Conservation (phyloP, 257 asterid genomes). For the Solanum raphanifolium region DNA sequence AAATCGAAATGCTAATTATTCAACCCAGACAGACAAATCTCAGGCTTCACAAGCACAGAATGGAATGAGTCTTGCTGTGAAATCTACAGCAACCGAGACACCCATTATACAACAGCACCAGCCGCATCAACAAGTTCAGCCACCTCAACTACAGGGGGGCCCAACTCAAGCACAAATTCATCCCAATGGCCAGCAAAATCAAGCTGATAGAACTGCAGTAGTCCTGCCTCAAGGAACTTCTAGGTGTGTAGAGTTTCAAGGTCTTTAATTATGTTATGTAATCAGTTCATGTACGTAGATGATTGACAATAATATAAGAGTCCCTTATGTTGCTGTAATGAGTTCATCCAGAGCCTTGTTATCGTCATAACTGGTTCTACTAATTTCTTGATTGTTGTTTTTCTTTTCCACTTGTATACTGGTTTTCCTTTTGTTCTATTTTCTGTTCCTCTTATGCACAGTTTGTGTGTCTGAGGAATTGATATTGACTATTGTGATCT, state of each 20-base stretch:
- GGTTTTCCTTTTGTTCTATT: slow-evolving; percentile 8
- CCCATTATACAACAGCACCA: slow-evolving; percentile 25
- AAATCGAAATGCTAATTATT: slow-evolving; percentile 44
- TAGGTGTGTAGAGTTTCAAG: slow-evolving; percentile 91
- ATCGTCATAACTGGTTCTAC: slow-evolving; percentile 24
- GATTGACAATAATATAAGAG: slow-evolving; percentile 30
- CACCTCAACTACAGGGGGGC: slow-evolving; percentile 44
- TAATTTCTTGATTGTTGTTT: slow-evolving; percentile 12
- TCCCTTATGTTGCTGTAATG: slow-evolving; percentile 45
- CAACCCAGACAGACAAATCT: slow-evolving; percentile 41
- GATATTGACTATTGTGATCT: neutral
- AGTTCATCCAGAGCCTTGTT: slow-evolving; percentile 6
- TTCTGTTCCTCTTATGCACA: neutral
- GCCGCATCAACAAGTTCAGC: slow-evolving; percentile 26
- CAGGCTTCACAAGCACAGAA: slow-evolving; percentile 27
- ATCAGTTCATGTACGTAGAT: slow-evolving; percentile 42
- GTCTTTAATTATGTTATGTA: slow-evolving; percentile 63
- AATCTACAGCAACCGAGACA: slow-evolving; percentile 30
- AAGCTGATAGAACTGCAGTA: slow-evolving; percentile 48
- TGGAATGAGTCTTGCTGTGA: slow-evolving; percentile 36
- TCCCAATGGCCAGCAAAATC: slow-evolving; percentile 58
- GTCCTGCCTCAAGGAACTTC: slow-evolving; percentile 94
- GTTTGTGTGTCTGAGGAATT: neutral
- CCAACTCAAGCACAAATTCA: slow-evolving; percentile 50
- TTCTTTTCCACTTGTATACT: slow-evolving; percentile 27